These are phyloP conservation scores for Xylaria arbuscula DNA, from an alignment of 2,329 filamentous ascomycete genomes.

Conservation along the genomic window DNA sequence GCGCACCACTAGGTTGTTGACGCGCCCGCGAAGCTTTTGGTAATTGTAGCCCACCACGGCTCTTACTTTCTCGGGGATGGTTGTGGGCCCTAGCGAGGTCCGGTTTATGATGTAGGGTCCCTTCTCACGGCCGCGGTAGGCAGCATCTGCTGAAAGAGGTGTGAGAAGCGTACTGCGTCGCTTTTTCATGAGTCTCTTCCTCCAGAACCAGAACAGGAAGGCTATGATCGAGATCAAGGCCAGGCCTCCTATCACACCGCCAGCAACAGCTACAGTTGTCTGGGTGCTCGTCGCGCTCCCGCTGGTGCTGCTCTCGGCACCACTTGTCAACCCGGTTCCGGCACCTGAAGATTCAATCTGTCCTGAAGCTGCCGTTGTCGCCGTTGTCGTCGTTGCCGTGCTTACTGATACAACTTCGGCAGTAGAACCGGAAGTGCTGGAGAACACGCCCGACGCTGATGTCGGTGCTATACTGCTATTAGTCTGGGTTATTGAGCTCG, in stretches of 20 bases:
- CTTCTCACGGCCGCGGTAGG: constrained; percentile 41
- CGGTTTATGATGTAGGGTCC: constrained; percentile 57
- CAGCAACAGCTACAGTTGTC: constrained; percentile 60
- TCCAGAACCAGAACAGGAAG: constrained; percentile 64
- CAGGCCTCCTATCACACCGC: constrained; percentile 63
- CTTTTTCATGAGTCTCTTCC: constrained; percentile 56
- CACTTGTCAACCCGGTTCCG: constrained; percentile 36
- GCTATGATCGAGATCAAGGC: constrained; percentile 59
- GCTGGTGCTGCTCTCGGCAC: constrained; percentile 43
- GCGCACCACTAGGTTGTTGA: constrained; percentile 49
- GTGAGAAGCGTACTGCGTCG: constrained; percentile 63
- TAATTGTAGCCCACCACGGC: constrained; percentile 54
- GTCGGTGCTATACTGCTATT: constrained; percentile 34
- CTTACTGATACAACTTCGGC: neutral
- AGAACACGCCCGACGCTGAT: constrained; percentile 26
- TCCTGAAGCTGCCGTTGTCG: constrained; percentile 27
- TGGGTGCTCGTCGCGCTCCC: constrained; percentile 46
- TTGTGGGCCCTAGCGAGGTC: constrained; percentile 62
- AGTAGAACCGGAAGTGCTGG: constrained; percentile 15
- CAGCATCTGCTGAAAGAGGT: constrained; percentile 55
- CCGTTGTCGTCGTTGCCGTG: constrained; percentile 21
- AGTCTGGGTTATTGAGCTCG: constrained; percentile 30
- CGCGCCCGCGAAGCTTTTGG: constrained; percentile 51
- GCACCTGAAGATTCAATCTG: constrained; percentile 38
- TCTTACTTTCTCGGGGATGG: constrained; percentile 56